Conservation (phyloP, 2,329 filamentous ascomycete genomes). For the Epichloe sp. region DNA sequence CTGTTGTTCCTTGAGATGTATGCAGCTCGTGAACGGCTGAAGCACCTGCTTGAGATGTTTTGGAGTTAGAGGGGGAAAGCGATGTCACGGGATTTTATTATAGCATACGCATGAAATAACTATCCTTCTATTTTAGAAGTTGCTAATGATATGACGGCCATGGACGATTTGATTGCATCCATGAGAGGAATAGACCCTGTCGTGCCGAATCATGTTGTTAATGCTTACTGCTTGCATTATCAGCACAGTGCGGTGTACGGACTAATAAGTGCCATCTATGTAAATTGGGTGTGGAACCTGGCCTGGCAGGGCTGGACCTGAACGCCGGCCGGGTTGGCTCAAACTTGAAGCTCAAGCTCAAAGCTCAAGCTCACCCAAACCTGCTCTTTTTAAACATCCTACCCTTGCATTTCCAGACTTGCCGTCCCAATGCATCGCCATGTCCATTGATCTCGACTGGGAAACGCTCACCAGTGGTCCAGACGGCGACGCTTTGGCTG, state of each 20-base stretch:
- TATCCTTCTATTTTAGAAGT: not conserved
- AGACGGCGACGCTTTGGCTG: conserved; percentile 73
- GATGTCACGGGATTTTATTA: not conserved
- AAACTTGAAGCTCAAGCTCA: no score
- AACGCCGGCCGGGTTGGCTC: no score
- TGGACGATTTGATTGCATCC: not conserved
- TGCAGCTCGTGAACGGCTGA: not conserved
- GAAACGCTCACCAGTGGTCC: conserved; percentile 78
- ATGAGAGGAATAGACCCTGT: no score
- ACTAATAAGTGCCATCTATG: no score
- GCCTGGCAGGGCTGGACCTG: no score
- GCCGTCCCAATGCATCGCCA: conserved; percentile 23
- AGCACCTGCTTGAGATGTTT: not conserved
- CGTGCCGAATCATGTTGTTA: no score
- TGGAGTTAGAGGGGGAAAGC: not conserved
- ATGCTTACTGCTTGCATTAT: no score
- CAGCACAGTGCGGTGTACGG: no score
- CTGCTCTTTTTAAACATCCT: not conserved
- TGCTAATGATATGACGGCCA: not conserved
- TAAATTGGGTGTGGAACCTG: not conserved
- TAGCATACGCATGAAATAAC: not conserved
- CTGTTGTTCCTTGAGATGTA: not conserved
- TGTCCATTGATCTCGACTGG: conserved; percentile 99
- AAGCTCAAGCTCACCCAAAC: not conserved
- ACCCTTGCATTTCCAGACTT: no score